Conservation (phyloP, 2,329 filamentous ascomycete species). For the Hypoxylon sp. region DNA sequence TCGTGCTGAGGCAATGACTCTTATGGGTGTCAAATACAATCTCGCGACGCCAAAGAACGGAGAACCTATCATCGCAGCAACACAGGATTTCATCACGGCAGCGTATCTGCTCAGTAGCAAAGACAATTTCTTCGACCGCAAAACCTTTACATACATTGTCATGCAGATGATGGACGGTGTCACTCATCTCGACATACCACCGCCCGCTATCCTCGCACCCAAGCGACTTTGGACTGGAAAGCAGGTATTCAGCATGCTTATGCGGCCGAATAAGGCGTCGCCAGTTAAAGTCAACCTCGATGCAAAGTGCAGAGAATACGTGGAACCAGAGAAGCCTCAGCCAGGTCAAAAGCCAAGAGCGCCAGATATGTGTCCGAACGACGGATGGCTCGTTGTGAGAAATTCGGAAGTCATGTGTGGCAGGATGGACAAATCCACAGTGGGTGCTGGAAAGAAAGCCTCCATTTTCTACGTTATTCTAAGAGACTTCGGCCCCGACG, state of each 20-base stretch:
- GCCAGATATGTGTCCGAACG: slow-evolving; percentile 85
- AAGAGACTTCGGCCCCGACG: slow-evolving; percentile 91
- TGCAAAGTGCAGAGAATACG: slow-evolving; percentile 87
- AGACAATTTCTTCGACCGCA: slow-evolving; percentile 91
- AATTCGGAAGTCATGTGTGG: slow-evolving; percentile 99
- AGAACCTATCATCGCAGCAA: slow-evolving; percentile 98
- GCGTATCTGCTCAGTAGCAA: slow-evolving; percentile 93
- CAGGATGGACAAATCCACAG: slow-evolving; percentile 96
- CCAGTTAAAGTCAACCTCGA: slow-evolving; percentile 92
- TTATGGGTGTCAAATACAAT: slow-evolving; percentile 99
- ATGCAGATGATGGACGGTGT: slow-evolving; percentile 92
- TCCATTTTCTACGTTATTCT: slow-evolving; percentile 98
- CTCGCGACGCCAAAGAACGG: slow-evolving; percentile 96
- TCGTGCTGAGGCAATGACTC: slow-evolving; percentile 90
- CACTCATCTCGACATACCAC: slow-evolving; percentile 85
- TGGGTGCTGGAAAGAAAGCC: slow-evolving; percentile 98
- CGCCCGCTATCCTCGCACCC: slow-evolving; percentile 88
- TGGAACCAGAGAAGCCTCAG: slow-evolving; percentile 63
- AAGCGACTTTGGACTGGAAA: slow-evolving; percentile 95
- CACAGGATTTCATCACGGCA: slow-evolving; percentile 98
- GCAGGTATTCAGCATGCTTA: slow-evolving; percentile 91
- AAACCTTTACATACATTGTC: slow-evolving; percentile 89
- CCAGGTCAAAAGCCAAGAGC: slow-evolving; percentile 64
- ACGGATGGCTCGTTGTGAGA: slow-evolving; percentile 91
- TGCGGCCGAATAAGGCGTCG: slow-evolving; percentile 89